A percentile compares a stretch with the other conserved stretches of the same genome.
phyloP scores from a whole-genome alignment of 2,329 filamentous ascomycete species.

The Chlorencoelia australis region DNA sequence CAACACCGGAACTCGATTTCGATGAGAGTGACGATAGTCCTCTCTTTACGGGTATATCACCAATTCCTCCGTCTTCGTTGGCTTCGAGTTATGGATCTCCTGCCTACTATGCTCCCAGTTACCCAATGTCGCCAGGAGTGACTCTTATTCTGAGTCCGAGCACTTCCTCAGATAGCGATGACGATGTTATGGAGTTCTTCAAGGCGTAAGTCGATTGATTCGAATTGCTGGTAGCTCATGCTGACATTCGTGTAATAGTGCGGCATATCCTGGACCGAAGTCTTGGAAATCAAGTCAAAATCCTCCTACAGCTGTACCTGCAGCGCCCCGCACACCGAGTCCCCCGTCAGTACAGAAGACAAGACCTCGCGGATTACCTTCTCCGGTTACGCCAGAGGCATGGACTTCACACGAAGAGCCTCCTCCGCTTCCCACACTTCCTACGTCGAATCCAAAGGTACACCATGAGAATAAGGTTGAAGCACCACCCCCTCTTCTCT shows the following conservation, averaged over 20 bases:
- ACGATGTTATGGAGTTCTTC: conserved; percentile 5
- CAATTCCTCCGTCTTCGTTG: no score
- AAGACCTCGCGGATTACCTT: background rate
- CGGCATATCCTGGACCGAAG: conserved; percentile 1
- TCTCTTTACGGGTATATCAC: no score
- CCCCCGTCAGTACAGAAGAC: background rate
- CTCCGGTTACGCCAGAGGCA: conserved; percentile 4
- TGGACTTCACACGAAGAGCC: conserved; percentile 3
- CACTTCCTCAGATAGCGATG: background rate
- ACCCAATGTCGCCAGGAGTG: conserved; percentile 3
- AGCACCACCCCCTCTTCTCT: background rate
- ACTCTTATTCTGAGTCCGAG: conserved; percentile 3
- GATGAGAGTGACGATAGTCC: background rate
- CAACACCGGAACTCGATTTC: background rate
- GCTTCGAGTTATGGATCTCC: no score
- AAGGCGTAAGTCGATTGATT: conserved; percentile 1
- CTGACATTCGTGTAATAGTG: background rate
- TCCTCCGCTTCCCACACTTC: conserved; percentile 3
- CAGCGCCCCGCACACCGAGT: background rate
- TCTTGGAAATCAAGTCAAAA: no score
- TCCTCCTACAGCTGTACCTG: background rate
- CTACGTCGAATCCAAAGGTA: background rate
- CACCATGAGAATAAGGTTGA: background rate
- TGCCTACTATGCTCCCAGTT: background rate
- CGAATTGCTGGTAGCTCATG: background rate